Evolutionary conservation across 768 basidiomycete species (phyloP).

Genomic region (Leccinum imitatum): DNA sequence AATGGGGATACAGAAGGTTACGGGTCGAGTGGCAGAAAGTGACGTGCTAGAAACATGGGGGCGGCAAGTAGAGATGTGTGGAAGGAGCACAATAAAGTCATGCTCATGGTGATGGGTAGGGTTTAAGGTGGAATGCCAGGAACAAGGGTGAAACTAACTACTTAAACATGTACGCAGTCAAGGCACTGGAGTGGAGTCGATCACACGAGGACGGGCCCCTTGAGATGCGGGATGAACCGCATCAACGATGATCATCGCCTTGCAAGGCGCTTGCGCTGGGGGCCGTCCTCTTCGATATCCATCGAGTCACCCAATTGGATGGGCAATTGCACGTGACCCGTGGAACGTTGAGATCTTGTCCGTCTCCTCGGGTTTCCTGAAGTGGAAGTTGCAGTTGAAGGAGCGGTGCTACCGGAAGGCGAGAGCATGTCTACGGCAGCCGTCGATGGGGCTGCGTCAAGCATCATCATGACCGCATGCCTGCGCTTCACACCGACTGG

Average conservation of each 20-base stretch:
- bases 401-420: constrained; percentile 35
- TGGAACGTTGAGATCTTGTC: constrained; percentile 50
- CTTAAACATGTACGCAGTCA: constrained; percentile 6
- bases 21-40: neutral
- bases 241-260: constrained; percentile 43
- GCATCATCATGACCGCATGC: constrained; percentile 77
- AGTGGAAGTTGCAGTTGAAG: constrained; percentile 20
- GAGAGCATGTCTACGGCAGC: constrained; percentile 38
- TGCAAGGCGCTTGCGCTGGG: constrained; percentile 73
- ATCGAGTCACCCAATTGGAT: constrained; percentile 51
- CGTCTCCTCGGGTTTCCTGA: constrained; percentile 47
- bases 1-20: constrained; percentile 15
- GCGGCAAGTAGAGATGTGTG: constrained; percentile 6
- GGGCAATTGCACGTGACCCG: constrained; percentile 40
- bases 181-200: neutral
- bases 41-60: constrained; percentile 3
- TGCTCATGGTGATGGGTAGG: constrained; percentile 1
- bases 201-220: neutral
- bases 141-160: constrained; percentile 3
- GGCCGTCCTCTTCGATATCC: constrained; percentile 75
- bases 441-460: constrained; percentile 50
- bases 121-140: neutral
- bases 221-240: neutral
- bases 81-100: constrained; percentile 16
- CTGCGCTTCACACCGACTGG: constrained; percentile 68